Base-by-base conservation (phyloP, 805 yeast species). In the Ogataea paradorogensis region DNA sequence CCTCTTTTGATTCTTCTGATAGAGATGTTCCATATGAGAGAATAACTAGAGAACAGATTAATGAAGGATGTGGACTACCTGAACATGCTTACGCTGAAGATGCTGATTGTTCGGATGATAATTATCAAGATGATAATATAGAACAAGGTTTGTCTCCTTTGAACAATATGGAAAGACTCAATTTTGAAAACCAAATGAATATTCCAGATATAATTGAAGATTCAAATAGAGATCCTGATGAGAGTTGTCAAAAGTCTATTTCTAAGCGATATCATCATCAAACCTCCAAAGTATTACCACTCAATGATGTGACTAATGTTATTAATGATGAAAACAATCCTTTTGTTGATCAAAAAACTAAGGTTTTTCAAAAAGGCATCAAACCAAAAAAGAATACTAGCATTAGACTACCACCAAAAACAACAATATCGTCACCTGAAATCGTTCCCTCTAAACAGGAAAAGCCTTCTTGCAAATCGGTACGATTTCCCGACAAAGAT, bases 1-100 rank as follows among this genome's bases (percentile, higher is more conserved):
- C 10, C 23, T 45, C 50, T 13, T 41, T 46, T 2, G 37, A 30
- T 11, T 33, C 42, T 26, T 52, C 56, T 4, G 54, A 52, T 29
- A 46, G 50, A 1, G 44, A 43, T 21, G 40, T 48, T n/a, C 45
- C 52, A 9, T 51, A 47, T 24, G 37, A 27, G 11, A 30, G 37
- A 18, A 32, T 51, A n/a, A 24, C 41, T 9, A 26, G 16, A 9
- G 13, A 26, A 5, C 47, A 48, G 5, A 39, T 51, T 4, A 18
- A 14, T 2, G 15, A 33, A 9, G 42, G 38, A 5, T 33, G 35
- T 9, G 51, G 51, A 7, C 39, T 32, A 11, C 51, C 51, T 1
- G n/a, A 23, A 11, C 51, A 43, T 27, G 38, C 34, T 10, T 13
- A 25, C 9, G 38, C 15, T 7, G 27, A 15, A 2, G 30, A 20